A percentile compares a stretch with the other conserved stretches of the same genome.
Conservation (phyloP, 2,329 filamentous ascomycete genomes). For the Botrytis aclada region DNA sequence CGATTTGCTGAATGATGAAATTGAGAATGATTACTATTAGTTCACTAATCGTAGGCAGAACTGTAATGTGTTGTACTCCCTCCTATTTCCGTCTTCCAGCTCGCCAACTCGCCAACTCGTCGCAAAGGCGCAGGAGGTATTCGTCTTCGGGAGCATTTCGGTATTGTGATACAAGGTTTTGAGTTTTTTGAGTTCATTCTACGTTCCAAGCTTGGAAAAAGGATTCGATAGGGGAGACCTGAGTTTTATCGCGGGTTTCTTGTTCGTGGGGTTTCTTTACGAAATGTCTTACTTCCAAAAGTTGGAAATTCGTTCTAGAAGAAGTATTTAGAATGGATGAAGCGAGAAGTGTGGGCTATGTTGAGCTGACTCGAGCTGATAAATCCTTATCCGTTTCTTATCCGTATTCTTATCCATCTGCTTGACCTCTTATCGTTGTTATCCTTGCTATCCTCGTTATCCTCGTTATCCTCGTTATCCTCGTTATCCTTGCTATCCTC, state of each 20-base stretch:
- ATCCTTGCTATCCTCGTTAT: neutral
- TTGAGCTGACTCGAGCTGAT: neutral
- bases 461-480: neutral
- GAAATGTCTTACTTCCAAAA: neutral
- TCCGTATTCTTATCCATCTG: neutral
- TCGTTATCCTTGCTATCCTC: neutral
- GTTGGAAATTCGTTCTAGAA: conserved; percentile 5
- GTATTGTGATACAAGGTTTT: neutral
- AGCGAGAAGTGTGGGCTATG: neutral
- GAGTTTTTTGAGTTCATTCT: neutral
- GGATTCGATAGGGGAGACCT: neutral
- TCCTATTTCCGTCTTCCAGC: neutral
- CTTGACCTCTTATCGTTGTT: neutral
- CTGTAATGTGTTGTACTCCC: neutral
- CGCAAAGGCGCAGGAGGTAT: neutral
- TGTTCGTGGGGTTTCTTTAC: neutral
- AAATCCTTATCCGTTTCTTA: neutral
- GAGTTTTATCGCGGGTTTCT: conserved; percentile 13
- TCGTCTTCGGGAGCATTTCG: neutral
- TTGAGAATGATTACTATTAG: neutral
- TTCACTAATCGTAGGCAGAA: conserved; percentile 5
- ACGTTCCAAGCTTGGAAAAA: neutral
- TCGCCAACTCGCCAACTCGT: neutral
- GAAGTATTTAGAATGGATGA: neutral
- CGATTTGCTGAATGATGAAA: conserved; percentile 4